Conservation (phyloP, 257 asterid genomes). For the Cordia subcordata region DNA sequence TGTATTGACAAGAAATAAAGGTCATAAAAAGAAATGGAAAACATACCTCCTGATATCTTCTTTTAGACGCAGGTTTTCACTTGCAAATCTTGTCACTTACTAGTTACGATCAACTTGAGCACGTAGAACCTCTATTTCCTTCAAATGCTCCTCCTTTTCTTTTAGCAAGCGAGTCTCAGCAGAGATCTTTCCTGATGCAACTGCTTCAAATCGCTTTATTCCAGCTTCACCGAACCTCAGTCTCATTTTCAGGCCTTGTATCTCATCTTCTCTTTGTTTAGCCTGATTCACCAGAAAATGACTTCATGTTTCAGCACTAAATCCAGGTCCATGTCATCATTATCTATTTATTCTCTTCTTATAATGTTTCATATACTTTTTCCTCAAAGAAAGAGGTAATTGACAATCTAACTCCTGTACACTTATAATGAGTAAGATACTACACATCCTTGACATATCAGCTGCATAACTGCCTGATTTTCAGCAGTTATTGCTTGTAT, state of each 20-base stretch:
- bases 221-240: constrained; percentile 85
- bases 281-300: constrained; percentile 42
- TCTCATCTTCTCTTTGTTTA: constrained; percentile 95
- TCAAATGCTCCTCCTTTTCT: constrained; percentile 82
- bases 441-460: constrained; percentile 74
- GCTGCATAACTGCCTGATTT: constrained; percentile 69
- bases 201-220: constrained; percentile 79
- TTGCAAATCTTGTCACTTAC: constrained; percentile 89
- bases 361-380: too few relatives aligned
- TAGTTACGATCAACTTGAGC: constrained; percentile 85
- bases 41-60: constrained; percentile 93
- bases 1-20: too few relatives aligned
- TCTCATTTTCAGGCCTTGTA: constrained; percentile 79
- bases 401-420: too few relatives aligned
- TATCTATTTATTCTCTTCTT: too few relatives aligned
- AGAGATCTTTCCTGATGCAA: constrained; percentile 89
- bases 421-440: background rate
- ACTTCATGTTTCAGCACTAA: constrained; percentile 1
- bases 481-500: constrained; percentile 68
- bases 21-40: background rate
- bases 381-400: too few relatives aligned
- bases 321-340: too few relatives aligned
- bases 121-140: constrained; percentile 80
- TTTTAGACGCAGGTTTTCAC: constrained; percentile 88
- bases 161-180: constrained; percentile 77